A percentile compares a stretch with the other conserved stretches of the same genome.
Conservation (phyloP, 306 rosid genomes). For the Urtica urens region DNA sequence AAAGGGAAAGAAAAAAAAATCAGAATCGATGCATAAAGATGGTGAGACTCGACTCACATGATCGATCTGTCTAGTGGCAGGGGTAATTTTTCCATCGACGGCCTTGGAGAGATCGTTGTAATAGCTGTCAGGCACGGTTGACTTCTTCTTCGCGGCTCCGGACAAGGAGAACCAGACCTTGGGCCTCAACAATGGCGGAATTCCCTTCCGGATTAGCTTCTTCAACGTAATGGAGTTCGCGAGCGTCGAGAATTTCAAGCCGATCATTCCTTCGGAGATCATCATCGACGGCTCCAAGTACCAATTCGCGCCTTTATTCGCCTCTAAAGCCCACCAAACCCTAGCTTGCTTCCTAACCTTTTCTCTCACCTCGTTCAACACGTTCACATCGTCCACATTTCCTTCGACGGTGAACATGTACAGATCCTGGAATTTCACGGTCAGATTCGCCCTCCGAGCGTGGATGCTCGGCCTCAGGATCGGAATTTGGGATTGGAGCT, state of each 20-base stretch:
- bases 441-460: conserved; percentile 78
- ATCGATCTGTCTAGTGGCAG: conserved; percentile 96
- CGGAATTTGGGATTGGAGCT: conserved; percentile 69
- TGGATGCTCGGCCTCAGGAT: conserved; percentile 92
- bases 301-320: conserved; percentile 95
- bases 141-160: conserved; percentile 96
- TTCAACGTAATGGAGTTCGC: conserved; percentile 82
- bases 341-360: conserved; percentile 92
- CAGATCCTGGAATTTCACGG: conserved; percentile 94
- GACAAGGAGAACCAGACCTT: conserved; percentile 94
- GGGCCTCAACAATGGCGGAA: conserved; percentile 86
- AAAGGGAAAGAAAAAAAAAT: not conserved
- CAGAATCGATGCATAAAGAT: not conserved
- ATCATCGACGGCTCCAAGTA: conserved; percentile 60
- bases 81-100: conserved; percentile 85
- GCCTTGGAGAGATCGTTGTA: conserved; percentile 77
- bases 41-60: conserved; percentile 60
- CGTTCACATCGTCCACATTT: conserved; percentile 96
- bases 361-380: conserved; percentile 93
- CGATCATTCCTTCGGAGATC: conserved; percentile 66
- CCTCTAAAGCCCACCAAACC: conserved; percentile 98
- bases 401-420: conserved; percentile 94
- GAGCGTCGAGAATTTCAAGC: conserved; percentile 60
- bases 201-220: conserved; percentile 86
- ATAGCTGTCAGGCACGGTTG: conserved; percentile 94